phyloP scores from a whole-genome alignment of 2,329 filamentous ascomycete genomes.

The Neofusicoccum umdonicola region DNA sequence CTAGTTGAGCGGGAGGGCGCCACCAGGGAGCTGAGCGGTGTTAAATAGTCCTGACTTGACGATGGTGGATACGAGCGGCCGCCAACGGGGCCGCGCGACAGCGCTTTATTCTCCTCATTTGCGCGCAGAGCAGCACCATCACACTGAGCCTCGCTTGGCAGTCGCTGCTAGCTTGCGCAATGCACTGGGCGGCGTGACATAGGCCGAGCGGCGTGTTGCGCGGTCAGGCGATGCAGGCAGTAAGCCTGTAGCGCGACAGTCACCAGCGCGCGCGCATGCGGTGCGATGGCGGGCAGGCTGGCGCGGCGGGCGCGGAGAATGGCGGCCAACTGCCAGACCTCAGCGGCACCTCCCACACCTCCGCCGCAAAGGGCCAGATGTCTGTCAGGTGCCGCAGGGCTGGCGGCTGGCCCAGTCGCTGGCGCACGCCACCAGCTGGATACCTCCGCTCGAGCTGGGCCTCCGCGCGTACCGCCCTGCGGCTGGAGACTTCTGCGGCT shows the following conservation, averaged over 20 bases:
- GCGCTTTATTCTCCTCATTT: neutral
- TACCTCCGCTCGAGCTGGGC: neutral
- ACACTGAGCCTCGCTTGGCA: neutral
- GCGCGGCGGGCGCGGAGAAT: neutral
- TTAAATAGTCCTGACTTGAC: neutral
- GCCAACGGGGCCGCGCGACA: neutral
- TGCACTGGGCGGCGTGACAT: slow-evolving; percentile 2
- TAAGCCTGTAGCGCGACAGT: slow-evolving; percentile 2
- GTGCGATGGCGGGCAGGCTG: neutral
- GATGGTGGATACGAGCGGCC: neutral
- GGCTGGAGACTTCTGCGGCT: neutral
- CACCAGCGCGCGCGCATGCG: neutral
- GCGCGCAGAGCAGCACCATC: neutral
- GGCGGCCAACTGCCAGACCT: neutral
- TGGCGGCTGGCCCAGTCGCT: slow-evolving; percentile 10
- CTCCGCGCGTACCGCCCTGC: slow-evolving; percentile 5
- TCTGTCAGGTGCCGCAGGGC: slow-evolving; percentile 16
- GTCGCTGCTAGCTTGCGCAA: slow-evolving; percentile 10
- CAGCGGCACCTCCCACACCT: too few relatives aligned
- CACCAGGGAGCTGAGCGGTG: neutral
- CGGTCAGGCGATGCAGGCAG: slow-evolving; percentile 16
- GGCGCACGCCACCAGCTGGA: slow-evolving; percentile 7
- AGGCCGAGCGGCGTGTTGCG: slow-evolving; percentile 2
- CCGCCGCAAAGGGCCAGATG: neutral
- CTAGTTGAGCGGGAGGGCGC: neutral